These are phyloP conservation scores for Rhizophagus prolifer DNA, from an alignment of 192 early-diverging fungal genomes.

Conservation along the genomic window DNA sequence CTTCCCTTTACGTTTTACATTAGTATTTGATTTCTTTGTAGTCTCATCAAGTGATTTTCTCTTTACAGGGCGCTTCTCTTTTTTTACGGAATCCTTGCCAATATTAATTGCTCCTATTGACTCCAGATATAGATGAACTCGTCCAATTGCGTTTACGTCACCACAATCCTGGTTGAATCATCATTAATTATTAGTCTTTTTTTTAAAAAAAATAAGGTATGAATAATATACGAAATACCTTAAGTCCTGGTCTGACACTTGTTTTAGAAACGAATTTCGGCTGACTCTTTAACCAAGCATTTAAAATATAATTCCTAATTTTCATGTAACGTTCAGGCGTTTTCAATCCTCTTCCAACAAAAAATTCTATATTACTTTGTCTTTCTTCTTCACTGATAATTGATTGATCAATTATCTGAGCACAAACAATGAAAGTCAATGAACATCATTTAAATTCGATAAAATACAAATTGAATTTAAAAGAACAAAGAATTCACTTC, in stretches of 20 bases:
- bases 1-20: slow-evolving; percentile 4
- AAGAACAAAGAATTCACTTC: neutral
- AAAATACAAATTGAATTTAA: neutral
- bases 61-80: neutral
- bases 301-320: slow-evolving; percentile 87
- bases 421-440: neutral
- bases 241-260: slow-evolving; percentile 67
- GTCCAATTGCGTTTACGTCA: slow-evolving; percentile 90
- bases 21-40: neutral
- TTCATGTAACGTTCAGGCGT: slow-evolving; percentile 85
- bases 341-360: slow-evolving; percentile 66
- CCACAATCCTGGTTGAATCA: slow-evolving; percentile 61
- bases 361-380: slow-evolving; percentile 61
- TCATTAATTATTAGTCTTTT: slow-evolving; percentile 9
- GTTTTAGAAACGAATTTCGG: slow-evolving; percentile 86
- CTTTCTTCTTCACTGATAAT: slow-evolving; percentile 53
- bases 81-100: slow-evolving; percentile 39
- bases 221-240: slow-evolving; percentile 30
- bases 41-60: neutral
- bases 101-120: slow-evolving; percentile 75
- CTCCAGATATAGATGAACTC: slow-evolving; percentile 86
- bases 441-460: neutral
- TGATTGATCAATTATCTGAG: slow-evolving; percentile 42
- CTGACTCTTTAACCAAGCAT: slow-evolving; percentile 67
- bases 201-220: neutral